Conservation (phyloP, 805 yeast species). For the Blastobotrys americana region DNA sequence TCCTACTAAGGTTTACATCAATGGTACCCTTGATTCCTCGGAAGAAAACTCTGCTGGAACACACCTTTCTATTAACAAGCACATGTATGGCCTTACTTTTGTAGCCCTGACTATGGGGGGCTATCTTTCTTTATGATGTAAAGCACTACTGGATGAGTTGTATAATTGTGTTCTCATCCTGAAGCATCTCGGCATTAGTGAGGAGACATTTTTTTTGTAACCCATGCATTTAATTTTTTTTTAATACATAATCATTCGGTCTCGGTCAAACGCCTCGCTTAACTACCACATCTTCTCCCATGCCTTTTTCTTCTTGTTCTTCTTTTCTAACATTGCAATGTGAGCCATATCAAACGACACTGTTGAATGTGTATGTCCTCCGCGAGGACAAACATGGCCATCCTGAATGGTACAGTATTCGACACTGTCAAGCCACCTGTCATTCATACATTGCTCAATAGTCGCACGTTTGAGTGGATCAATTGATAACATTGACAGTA, state of each 20-base stretch:
- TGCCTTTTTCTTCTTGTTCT: slow-evolving; percentile 46
- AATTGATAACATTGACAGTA: slow-evolving; percentile 60
- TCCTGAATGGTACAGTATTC: slow-evolving; percentile 55
- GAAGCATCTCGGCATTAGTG: too few relatives aligned
- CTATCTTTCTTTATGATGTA: not conserved
- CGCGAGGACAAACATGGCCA: slow-evolving; percentile 34
- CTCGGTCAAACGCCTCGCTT: too few relatives aligned
- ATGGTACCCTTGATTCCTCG: slow-evolving; percentile 16
- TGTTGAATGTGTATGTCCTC: slow-evolving; percentile 73
- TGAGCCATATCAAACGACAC: slow-evolving; percentile 94
- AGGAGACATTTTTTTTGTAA: too few relatives aligned
- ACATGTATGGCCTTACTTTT: not conserved
- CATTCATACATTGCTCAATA: slow-evolving; percentile 49
- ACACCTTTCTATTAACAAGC: not conserved
- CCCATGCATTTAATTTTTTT: too few relatives aligned
- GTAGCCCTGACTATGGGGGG: not conserved
- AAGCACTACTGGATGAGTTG: too few relatives aligned
- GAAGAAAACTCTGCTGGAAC: not conserved
- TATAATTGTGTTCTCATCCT: too few relatives aligned
- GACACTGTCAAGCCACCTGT: slow-evolving; percentile 52
- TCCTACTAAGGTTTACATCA: slow-evolving; percentile 12
- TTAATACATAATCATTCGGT: too few relatives aligned
- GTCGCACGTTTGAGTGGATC: slow-evolving; percentile 53
- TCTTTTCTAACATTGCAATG: slow-evolving; percentile 85
- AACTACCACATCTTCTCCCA: slow-evolving; percentile 36